Evolutionary conservation across 1,284 basidiomycete genomes (phyloP), one percentile per base, ranked within the genome.

Genomic region (Singerocomus rubriflavus): DNA sequence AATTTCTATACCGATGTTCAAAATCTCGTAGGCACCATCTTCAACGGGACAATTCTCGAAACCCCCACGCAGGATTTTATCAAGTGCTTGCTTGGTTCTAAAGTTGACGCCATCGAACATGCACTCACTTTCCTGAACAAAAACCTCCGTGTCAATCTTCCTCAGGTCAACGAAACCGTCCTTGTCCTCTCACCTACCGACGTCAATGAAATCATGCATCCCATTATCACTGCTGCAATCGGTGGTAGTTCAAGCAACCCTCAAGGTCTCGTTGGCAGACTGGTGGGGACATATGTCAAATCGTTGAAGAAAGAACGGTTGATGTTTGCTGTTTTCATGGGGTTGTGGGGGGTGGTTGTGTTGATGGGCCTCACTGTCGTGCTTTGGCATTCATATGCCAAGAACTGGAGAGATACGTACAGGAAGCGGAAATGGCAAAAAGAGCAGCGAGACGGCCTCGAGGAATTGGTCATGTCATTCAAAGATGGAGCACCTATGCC

Each of bases 51-150:
- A 2, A 79, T 93, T 53, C 80, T 97, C 31, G 85, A 88, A 62
- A 68, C 75, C 10, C 90, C 92, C 0, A 81, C 90, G n/a, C 86
- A 88, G 60, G 91, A 89, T 49, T 97, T 98, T 64, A 74, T 96
- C 59, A 80, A 77, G 60, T 99, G 96, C 67, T 78, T 98, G 60
- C 78, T 98, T 56, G 94, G 95, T 6, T 81, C 80, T 53, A 99
- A 99, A 67, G 85, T 98, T 43, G 76, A 83, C 50, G 89, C 85
- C 7, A 78, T 99, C 59, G 91, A 95, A 69, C 79, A 83, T 17
- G 94, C 90, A 8, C 75, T 98, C 44, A 97, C 92, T 0, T 98
- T 96, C 81, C 76, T 98, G 54, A 88, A 95, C 60, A 75, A 93
- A 57, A 93, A 96, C 67, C 84, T 95, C 34, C 74, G 83, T 41